Evolutionary conservation across 352 stramenopile species (phyloP).

Genomic region (Blastocystis hominis): DNA sequence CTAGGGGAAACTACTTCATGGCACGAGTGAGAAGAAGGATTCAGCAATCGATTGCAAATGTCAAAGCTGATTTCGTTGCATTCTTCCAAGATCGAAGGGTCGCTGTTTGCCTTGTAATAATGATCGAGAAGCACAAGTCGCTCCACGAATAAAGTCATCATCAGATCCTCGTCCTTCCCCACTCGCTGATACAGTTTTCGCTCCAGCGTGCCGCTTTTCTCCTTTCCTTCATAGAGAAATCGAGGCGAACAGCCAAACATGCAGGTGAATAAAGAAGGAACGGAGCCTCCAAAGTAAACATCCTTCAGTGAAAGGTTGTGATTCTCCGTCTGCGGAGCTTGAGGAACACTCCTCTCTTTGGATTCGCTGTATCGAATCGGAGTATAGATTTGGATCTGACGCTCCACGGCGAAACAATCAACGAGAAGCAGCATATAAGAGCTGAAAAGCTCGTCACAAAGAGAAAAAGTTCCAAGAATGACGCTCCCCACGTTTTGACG

Average conservation of each 20-base stretch:
- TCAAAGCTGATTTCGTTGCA: background rate
- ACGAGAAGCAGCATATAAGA: slow-evolving; percentile 10
- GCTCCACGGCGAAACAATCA: background rate
- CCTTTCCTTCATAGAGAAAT: background rate
- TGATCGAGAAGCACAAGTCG: slow-evolving; percentile 11
- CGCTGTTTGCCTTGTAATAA: background rate
- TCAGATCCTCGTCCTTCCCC: background rate
- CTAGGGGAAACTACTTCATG: background rate
- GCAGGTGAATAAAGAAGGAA: slow-evolving; percentile 26
- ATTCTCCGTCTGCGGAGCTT: background rate
- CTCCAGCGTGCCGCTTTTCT: background rate
- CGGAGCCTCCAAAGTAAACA: slow-evolving; percentile 3
- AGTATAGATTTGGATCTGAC: background rate
- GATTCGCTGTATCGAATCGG: slow-evolving; percentile 5
- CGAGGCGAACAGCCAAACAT: background rate
- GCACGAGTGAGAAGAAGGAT: background rate
- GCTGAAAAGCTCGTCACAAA: background rate
- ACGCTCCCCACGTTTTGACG: background rate
- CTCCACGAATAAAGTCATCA: background rate
- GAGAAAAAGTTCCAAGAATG: background rate
- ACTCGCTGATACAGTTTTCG: background rate
- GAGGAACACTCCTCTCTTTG: background rate
- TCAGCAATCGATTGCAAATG: background rate
- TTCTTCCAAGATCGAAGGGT: background rate
- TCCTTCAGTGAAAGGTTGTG: slow-evolving; percentile 26